Evolutionary conservation across 78 protist species (phyloP).

Genomic region (Pelomyxa schiedti): DNA sequence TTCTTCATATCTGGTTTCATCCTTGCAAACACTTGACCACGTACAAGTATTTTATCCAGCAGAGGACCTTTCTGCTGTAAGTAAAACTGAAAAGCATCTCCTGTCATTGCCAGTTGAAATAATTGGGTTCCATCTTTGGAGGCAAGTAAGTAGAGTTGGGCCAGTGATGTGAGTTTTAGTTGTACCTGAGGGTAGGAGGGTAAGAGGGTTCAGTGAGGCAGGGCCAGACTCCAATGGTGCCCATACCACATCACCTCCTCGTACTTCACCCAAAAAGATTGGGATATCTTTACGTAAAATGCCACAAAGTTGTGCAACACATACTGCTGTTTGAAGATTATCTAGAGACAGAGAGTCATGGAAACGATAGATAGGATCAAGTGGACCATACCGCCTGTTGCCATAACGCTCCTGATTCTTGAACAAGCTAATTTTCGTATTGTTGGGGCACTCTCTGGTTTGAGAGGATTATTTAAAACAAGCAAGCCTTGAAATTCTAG

Average conservation of each 20-base stretch:
- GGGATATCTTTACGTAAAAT: slow-evolving; percentile 8
- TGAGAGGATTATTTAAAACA: slow-evolving; percentile 53
- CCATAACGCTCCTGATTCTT: slow-evolving; percentile 54
- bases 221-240: background rate
- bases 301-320: slow-evolving; percentile 65
- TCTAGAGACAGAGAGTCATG: too few species aligned
- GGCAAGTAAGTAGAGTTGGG: too few species aligned
- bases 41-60: too few species aligned
- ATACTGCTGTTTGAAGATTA: slow-evolving; percentile 74
- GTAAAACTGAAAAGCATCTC: too few species aligned
- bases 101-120: too few species aligned
- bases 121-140: too few species aligned
- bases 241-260: background rate
- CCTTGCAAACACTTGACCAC: slow-evolving; percentile 61
- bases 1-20: slow-evolving; percentile 72
- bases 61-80: too few species aligned
- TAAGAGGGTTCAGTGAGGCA: too few species aligned
- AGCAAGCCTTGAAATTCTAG: slow-evolving; percentile 47
- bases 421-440: slow-evolving; percentile 39
- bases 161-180: too few species aligned
- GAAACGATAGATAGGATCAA: too few species aligned
- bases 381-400: slow-evolving; percentile 13
- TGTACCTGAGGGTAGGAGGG: too few species aligned
- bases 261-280: slow-evolving; percentile 12
- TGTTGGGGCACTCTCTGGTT: slow-evolving; percentile 38